Conservation (phyloP, 495 filamentous ascomycete genomes). For the Xylaria telfairii region DNA sequence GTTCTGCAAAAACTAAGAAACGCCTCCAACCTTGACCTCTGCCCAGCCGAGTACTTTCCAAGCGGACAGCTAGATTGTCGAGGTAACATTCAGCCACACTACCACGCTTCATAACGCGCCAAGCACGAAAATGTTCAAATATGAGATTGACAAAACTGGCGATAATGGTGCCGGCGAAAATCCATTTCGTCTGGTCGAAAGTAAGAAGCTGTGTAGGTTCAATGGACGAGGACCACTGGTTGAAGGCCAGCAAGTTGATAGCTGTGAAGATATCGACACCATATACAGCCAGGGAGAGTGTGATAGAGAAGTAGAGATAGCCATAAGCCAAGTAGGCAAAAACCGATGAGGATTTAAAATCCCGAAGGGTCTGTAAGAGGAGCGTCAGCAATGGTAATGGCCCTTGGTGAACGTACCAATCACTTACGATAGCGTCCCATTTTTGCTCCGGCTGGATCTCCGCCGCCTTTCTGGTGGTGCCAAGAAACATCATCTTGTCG, state of each 20-base stretch:
- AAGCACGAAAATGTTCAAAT: slow-evolving; percentile 78
- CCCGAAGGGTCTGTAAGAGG: slow-evolving; percentile 72
- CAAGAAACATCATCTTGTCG: slow-evolving; percentile 70
- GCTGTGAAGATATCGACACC: slow-evolving; percentile 91
- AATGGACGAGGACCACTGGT: slow-evolving; percentile 65
- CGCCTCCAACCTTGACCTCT: slow-evolving; percentile 75
- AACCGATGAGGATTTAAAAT: slow-evolving; percentile 84
- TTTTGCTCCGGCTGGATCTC: slow-evolving; percentile 79
- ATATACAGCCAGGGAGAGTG: slow-evolving; percentile 85
- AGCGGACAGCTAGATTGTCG: slow-evolving; percentile 79
- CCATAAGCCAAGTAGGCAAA: slow-evolving; percentile 79
- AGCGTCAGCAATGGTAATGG: not conserved
- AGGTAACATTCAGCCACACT: slow-evolving; percentile 92
- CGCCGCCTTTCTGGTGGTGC: slow-evolving; percentile 69
- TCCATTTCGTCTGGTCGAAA: slow-evolving; percentile 79
- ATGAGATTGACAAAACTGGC: slow-evolving; percentile 78
- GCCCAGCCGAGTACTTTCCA: slow-evolving; percentile 77
- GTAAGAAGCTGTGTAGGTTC: slow-evolving; percentile 54
- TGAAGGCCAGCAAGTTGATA: slow-evolving; percentile 85
- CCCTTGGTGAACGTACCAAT: not conserved
- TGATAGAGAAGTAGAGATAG: slow-evolving; percentile 78
- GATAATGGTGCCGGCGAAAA: slow-evolving; percentile 89
- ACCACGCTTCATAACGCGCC: slow-evolving; percentile 77
- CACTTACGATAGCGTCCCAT: slow-evolving; percentile 91
- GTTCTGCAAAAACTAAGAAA: slow-evolving; percentile 89